Conservation (phyloP, 495 filamentous ascomycete species). For the Trichoderma reesei region DNA sequence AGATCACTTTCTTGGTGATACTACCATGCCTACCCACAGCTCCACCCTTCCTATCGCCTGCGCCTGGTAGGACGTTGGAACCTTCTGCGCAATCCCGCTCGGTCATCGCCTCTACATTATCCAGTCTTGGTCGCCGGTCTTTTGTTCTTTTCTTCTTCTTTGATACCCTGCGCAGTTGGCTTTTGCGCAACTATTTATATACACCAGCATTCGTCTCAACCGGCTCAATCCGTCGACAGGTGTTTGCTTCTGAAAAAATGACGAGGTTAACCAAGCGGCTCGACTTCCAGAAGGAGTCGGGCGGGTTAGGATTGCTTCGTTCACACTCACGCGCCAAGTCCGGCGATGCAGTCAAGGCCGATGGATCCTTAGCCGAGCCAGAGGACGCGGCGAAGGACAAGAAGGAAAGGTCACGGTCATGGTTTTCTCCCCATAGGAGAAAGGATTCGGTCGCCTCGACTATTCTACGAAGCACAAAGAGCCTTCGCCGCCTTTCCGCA, state of each 20-base stretch:
- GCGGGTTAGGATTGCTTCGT: neutral
- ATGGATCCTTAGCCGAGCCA: neutral
- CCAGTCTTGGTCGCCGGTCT: neutral
- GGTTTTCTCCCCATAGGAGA: neutral
- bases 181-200: neutral
- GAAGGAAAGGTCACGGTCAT: neutral
- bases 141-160: conserved; percentile 3
- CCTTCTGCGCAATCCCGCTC: neutral
- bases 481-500: neutral
- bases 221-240: neutral
- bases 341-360: neutral
- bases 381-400: neutral
- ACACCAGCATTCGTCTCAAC: neutral
- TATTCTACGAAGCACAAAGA: neutral
- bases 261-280: neutral
- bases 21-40: neutral
- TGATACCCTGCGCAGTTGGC: conserved; percentile 6
- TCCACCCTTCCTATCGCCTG: conserved; percentile 2
- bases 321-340: neutral
- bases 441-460: neutral
- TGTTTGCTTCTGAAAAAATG: neutral
- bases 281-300: neutral
- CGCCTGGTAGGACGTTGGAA: conserved; percentile 1
- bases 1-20: neutral
- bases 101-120: neutral